Percentiles rank a stretch among this genome's conserved stretches.
phyloP scores from a whole-genome alignment of 2,329 filamentous ascomycete species.

The Pyricularia pennisetigena region DNA sequence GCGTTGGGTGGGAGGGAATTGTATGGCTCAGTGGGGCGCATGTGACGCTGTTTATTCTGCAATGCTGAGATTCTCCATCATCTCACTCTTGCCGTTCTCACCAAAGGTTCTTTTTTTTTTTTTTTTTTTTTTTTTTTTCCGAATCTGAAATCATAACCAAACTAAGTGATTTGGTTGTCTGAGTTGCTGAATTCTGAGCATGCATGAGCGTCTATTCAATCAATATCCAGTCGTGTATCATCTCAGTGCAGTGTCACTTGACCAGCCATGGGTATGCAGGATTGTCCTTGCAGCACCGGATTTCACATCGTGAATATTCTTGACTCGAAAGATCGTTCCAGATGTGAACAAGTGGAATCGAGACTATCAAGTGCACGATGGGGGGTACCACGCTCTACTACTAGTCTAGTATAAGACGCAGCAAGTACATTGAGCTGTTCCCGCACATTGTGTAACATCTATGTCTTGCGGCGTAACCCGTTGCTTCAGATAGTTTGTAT shows the following conservation, averaged over 20 bases:
- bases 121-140: background rate
- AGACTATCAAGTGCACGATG: too few species aligned
- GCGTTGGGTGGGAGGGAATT: background rate
- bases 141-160: slow-evolving; percentile 13
- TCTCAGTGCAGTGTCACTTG: background rate
- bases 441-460: too few species aligned
- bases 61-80: background rate
- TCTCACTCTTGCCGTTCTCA: background rate
- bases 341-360: too few species aligned
- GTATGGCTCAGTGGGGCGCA: background rate
- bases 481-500: too few species aligned
- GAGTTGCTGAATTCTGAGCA: background rate
- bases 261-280: background rate
- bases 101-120: slow-evolving; percentile 3
- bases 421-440: too few species aligned
- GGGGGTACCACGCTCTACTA: too few species aligned
- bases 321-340: too few species aligned
- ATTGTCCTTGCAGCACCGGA: background rate
- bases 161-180: background rate
- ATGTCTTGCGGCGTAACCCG: too few species aligned
- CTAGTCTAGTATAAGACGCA: too few species aligned
- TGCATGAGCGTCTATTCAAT: background rate
- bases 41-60: background rate
- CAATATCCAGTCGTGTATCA: background rate
- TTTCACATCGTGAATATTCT: too few species aligned